phyloP scores from a whole-genome alignment of 441 rosid species.

The Euphorbia corollata region DNA sequence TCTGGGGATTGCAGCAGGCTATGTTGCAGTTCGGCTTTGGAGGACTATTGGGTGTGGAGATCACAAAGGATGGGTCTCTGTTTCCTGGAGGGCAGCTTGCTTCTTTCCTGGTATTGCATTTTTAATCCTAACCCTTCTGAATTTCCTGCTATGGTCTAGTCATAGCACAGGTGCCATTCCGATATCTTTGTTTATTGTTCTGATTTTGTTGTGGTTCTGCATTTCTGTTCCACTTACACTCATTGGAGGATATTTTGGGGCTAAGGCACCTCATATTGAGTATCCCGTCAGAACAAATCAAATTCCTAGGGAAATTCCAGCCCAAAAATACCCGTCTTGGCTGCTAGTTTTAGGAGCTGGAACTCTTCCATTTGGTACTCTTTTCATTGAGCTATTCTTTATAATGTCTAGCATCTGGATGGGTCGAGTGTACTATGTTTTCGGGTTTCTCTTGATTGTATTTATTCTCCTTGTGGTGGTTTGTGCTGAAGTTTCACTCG shows the following conservation, averaged over 20 bases:
- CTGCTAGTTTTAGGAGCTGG: conserved; percentile 68
- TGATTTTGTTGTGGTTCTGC: conserved; percentile 65
- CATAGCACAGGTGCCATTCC: conserved; percentile 78
- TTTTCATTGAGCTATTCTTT: conserved; percentile 78
- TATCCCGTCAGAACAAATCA: conserved; percentile 77
- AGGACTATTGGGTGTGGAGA: conserved; percentile 61
- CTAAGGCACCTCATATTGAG: conserved; percentile 62
- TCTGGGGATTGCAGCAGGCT: conserved; percentile 66
- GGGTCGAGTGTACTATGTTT: conserved; percentile 70
- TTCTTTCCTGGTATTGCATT: conserved; percentile 79
- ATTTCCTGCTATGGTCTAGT: conserved; percentile 65
- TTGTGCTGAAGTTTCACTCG: conserved; percentile 73
- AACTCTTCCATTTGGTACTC: conserved; percentile 63
- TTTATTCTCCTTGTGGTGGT: conserved; percentile 65
- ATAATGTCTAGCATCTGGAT: conserved; percentile 79
- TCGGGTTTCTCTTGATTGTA: conserved; percentile 62
- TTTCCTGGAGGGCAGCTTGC: conserved; percentile 66
- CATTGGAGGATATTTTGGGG: conserved; percentile 65
- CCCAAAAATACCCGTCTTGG: conserved; percentile 75
- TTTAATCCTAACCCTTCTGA: conserved; percentile 43
- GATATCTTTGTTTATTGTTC: conserved; percentile 44
- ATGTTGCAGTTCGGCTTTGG: conserved; percentile 71
- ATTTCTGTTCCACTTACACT: conserved; percentile 77
- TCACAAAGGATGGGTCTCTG: conserved; percentile 61
- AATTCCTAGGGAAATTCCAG: conserved; percentile 71